Evolutionary conservation across 208 protist species (phyloP), one percentile per base, ranked within the genome.

Genomic region (Leishmania turanica): DNA sequence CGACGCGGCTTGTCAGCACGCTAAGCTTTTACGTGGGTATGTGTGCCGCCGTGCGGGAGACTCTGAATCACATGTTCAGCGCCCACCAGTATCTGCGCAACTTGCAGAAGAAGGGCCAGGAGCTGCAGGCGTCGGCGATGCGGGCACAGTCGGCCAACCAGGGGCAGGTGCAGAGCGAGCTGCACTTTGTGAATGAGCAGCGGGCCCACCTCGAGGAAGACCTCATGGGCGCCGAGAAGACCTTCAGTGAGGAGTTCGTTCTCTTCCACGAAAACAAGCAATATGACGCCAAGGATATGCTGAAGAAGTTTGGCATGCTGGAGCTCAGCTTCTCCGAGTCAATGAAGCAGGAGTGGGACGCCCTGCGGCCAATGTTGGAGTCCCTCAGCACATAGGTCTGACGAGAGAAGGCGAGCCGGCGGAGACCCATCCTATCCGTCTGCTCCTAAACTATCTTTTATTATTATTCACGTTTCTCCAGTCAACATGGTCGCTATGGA

Each of bases 11-110:
- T 5, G 93, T 96, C 49, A 93, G 96, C 79, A 95, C 91, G 27
- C 84, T 97, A 7, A 91, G 88, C 77, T 98, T 95, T 77, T 96
- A 97, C 84, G 81, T 88, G 19, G 94, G 94, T 56, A 96, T 96
- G 89, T 96, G 93, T 66, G 84, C 79, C 17, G 85, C 94, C 2
- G 91, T 96, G 47, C 83, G 81, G 34, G 91, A 96, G 60, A 95
- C 91, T 77, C 77, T 96, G 34, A 72, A 85, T 65, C 78, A 89
- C 24, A 77, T 97, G 54, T 86, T 89, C 58, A 80, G 73, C 42
- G 85, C 81, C 2, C 65, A 74, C 42, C 72, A 92, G 56, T 81
- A 89, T 53, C 73, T 89, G 37, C 85, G 88, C 31, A 79, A 75
- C 27, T 58, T 93, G n/a, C 65, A 47, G 3, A 84, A 83, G 68